Conservation (phyloP, 2,329 filamentous ascomycete genomes). For the Sporothrix pallida region DNA sequence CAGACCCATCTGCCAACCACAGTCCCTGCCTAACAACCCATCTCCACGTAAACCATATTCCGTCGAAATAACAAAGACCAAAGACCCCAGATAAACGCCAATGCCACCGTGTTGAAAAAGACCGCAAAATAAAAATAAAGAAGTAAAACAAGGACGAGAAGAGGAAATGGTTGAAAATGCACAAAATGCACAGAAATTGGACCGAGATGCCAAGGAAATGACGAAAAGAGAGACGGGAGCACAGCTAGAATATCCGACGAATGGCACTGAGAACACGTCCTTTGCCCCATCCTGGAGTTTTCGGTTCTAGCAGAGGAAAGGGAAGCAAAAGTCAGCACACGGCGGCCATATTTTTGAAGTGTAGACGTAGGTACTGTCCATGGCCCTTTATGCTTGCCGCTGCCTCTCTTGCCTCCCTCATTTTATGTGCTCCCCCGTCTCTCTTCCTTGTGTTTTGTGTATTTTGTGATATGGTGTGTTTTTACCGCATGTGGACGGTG, state of each 20-base stretch:
- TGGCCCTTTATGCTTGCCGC: neutral
- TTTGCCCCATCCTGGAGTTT: conserved; percentile 22
- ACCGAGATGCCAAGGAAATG: neutral
- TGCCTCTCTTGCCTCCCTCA: conserved; percentile 1
- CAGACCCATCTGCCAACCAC: neutral
- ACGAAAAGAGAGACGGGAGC: neutral
- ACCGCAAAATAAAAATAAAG: neutral
- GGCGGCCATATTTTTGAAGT: neutral
- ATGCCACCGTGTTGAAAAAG: conserved; percentile 11
- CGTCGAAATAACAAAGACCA: neutral
- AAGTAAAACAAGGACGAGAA: neutral
- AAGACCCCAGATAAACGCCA: conserved; percentile 11
- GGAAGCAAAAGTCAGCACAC: conserved; percentile 17
- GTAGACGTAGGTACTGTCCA: neutral
- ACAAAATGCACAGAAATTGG: neutral
- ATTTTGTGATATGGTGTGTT: neutral
- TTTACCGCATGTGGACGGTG: neutral
- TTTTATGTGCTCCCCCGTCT: neutral
- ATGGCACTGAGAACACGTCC: conserved; percentile 19
- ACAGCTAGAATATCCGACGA: conserved; percentile 17
- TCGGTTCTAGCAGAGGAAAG: conserved; percentile 11
- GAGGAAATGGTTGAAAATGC: neutral
- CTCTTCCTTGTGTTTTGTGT: neutral
- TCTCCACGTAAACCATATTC: neutral
- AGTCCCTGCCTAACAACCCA: neutral